These are phyloP conservation scores for Globisporangium mamillatum DNA, from an alignment of 352 stramenopile species.

Conservation along the genomic window DNA sequence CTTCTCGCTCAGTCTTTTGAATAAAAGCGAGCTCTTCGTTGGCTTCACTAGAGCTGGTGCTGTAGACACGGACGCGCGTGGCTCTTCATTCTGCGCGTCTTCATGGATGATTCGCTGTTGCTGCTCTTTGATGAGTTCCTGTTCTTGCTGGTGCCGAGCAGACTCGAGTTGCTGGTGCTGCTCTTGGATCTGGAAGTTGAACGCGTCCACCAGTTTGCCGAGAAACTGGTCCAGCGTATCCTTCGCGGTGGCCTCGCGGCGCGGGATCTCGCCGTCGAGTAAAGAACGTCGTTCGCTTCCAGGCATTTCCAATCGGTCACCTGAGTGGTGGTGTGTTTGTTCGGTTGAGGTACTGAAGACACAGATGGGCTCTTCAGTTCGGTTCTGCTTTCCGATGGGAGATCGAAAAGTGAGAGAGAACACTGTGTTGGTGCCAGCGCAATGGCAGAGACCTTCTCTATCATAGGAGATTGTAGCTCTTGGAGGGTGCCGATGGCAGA, in stretches of 20 bases:
- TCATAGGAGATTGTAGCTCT: neutral
- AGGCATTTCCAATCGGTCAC: slow-evolving; percentile 12
- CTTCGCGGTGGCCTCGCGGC: slow-evolving; percentile 20
- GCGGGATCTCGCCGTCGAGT: slow-evolving; percentile 30
- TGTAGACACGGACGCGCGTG: neutral
- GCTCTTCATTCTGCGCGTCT: neutral
- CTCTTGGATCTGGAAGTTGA: slow-evolving; percentile 34
- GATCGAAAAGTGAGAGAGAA: neutral
- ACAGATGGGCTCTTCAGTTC: neutral
- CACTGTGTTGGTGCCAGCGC: neutral
- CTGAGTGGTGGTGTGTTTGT: neutral
- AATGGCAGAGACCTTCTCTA: neutral
- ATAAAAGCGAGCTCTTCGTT: slow-evolving; percentile 8
- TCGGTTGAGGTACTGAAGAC: neutral
- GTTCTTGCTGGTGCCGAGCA: neutral
- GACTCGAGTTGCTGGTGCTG: neutral
- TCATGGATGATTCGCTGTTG: neutral
- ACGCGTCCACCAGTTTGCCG: slow-evolving; percentile 35
- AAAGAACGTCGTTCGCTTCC: slow-evolving; percentile 33
- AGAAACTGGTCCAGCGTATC: slow-evolving; percentile 31
- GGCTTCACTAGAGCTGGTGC: neutral
- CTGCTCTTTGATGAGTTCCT: neutral
- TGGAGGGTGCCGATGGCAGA: neutral
- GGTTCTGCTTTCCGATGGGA: neutral
- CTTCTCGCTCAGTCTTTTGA: slow-evolving; percentile 22